These are phyloP conservation scores for Didymella segeticola DNA, from an alignment of 2,329 filamentous ascomycete species.

Conservation along the genomic window DNA sequence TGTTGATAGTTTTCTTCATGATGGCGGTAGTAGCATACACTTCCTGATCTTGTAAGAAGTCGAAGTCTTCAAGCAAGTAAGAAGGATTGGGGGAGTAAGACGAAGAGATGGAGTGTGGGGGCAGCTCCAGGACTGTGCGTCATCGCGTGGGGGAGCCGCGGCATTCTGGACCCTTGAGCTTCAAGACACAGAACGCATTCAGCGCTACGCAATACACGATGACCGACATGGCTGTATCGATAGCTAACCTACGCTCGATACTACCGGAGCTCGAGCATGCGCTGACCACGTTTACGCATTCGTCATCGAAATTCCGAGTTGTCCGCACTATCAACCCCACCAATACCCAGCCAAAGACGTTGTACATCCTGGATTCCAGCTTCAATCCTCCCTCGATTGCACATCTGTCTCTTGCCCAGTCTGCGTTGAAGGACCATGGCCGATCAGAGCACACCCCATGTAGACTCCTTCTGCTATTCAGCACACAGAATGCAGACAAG, in stretches of 20 bases:
- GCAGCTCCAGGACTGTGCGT: background rate
- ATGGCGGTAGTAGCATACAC: slow-evolving; percentile 2
- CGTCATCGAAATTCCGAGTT: slow-evolving; percentile 44
- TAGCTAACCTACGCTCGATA: slow-evolving; percentile 34
- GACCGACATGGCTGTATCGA: slow-evolving; percentile 38
- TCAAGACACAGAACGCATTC: slow-evolving; percentile 11
- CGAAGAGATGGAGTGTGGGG: background rate
- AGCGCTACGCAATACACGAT: slow-evolving; percentile 10
- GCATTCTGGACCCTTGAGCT: background rate
- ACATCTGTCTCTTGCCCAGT: slow-evolving; percentile 62
- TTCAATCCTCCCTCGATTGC: slow-evolving; percentile 71
- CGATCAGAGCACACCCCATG: slow-evolving; percentile 46
- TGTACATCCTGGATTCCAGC: slow-evolving; percentile 70
- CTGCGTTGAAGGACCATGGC: slow-evolving; percentile 55
- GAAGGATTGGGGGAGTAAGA: background rate
- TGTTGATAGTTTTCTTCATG: slow-evolving; percentile 1
- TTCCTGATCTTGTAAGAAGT: background rate
- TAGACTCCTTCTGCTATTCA: slow-evolving; percentile 65
- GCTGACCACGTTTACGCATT: slow-evolving; percentile 42
- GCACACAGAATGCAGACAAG: slow-evolving; percentile 71
- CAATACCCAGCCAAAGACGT: slow-evolving; percentile 47
- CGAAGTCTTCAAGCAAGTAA: background rate
- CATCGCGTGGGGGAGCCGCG: slow-evolving; percentile 8
- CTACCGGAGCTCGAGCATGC: slow-evolving; percentile 44
- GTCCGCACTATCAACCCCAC: slow-evolving; percentile 46